Base-by-base conservation (phyloP, 192 early-diverging fungal genomes). In the Rhizophlyctis rosea region DNA sequence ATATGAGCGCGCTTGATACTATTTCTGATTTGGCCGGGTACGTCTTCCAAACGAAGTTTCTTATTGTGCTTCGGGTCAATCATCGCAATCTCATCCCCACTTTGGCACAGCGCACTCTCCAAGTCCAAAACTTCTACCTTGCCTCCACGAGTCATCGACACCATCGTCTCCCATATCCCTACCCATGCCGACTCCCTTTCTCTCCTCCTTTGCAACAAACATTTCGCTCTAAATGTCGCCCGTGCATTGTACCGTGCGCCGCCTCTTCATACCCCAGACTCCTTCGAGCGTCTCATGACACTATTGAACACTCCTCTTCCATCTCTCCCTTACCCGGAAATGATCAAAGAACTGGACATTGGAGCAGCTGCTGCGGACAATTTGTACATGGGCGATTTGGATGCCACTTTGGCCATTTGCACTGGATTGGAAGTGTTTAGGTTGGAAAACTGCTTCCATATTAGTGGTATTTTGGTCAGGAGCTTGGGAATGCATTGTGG, bases 321-420 rank as follows among this genome's bases (percentile, higher is more conserved):
- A 2, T 49, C 49, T 25, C 60, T 59, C 51, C 69, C 70, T 9
- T 80, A 80, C 64, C 59, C 77, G 1, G 47, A 49, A n/a, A 50
- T 80, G 11, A 80, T 82, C 39, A 53, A 51, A 14, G 75, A 80
- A 61, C 74, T 82, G 28, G 73, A 77, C 50, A 67, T 82, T 62
- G 67, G 68, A 24, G 69, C 62, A n/a, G 50, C 56, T 4, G 81
- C 77, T 11, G 77, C 81, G 16, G 77, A 82, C 61, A 80, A 82
- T 52, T 13, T 82, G 53, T 76, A 71, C 53, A 80, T 82, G 67
- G 81, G 81, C 28, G 81, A 82, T 61, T 62, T 82, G 57, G 81
- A 82, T 56, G 66, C 62, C 7, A 62, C 67, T 3, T 60, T 82
- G 29, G 65, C 47, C 9, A 32, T 68, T 23, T 69, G 68, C 56